Conservation (phyloP, 2,329 filamentous ascomycete genomes). For the Ophiocordyceps australis region DNA sequence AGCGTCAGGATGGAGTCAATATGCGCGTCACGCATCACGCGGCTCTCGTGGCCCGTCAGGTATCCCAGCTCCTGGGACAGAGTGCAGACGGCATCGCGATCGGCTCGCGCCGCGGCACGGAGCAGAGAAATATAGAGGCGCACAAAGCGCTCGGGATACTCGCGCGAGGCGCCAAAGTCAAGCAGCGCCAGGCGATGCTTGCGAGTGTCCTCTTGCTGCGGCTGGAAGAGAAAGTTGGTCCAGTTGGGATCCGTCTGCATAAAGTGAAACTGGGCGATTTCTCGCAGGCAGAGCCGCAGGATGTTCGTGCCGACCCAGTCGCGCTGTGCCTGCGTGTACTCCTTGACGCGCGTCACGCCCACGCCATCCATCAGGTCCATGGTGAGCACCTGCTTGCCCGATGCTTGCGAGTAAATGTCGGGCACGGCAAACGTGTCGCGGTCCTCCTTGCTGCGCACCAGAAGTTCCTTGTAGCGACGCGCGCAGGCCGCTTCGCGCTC, state of each 20-base stretch:
- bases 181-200: slow-evolving; percentile 68
- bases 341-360: slow-evolving; percentile 64
- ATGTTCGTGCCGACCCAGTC: slow-evolving; percentile 97
- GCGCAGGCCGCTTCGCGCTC: slow-evolving; percentile 71
- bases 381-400: slow-evolving; percentile 72
- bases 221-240: slow-evolving; percentile 97
- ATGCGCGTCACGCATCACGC: slow-evolving; percentile 77
- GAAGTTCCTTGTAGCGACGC: slow-evolving; percentile 54
- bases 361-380: slow-evolving; percentile 82
- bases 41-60: slow-evolving; percentile 76
- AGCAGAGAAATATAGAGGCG: slow-evolving; percentile 64
- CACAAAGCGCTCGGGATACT: slow-evolving; percentile 68
- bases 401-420: slow-evolving; percentile 58
- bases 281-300: slow-evolving; percentile 74
- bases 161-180: slow-evolving; percentile 86
- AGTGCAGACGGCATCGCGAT: slow-evolving; percentile 42
- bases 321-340: slow-evolving; percentile 63
- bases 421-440: slow-evolving; percentile 63
- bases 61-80: slow-evolving; percentile 72
- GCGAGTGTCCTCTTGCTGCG: too few species aligned
- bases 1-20: slow-evolving; percentile 75
- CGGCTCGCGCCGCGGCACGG: slow-evolving; percentile 55
- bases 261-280: slow-evolving; percentile 87
- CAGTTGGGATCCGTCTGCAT: slow-evolving; percentile 99
- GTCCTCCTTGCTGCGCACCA: slow-evolving; percentile 47